Evolutionary conservation across 2,329 filamentous ascomycete species (phyloP), one percentile per base, ranked within the genome.

Genomic region (Neonectria coccinea): DNA sequence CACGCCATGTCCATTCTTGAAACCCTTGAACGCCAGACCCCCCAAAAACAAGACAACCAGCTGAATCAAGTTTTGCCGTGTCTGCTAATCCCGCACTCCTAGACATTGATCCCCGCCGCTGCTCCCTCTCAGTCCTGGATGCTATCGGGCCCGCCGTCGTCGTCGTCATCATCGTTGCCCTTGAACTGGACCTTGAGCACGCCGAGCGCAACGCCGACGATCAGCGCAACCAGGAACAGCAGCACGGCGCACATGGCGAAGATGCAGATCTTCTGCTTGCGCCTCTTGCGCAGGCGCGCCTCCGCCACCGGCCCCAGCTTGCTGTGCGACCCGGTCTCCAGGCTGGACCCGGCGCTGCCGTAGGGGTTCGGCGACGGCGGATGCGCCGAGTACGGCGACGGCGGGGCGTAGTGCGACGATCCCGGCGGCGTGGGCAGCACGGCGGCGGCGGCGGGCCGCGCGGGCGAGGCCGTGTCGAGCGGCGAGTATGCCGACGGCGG

Each of bases 171-270:
- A 16, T 31, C 29, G 33, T 55, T 20, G 50, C 39, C 22, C 22
- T 64, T 67, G 52, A 68, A 70, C 36, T 70, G 67, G 18, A 67
- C 59, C 42, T 73, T 75, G 7, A 74, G 57, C 7, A 75, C 70
- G 3, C 74, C 74, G 51, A 76, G 52, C 16, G 73, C 64, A 12
- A 76, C 56, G 4, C 74, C 74, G 8, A 76, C 58, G n/a, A 71
- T 65, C 36, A 76, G 48, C 12, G 71, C 73, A 44, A 75, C 42
- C 3, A 71, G 47, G 56, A 76, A 72, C n/a, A 76, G 45, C 18
- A 71, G 18, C 12, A 74, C n/a, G 6, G 59, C 62, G 22, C 67
- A 67, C 47, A 72, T 16, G 44, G 64, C 42, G 20, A 75, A 33
- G 18, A 72, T 45, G 27, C 73, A 74, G 5, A 76, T 61, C 45